Percentiles rank a stretch among this genome's conserved stretches.
Evolutionary conservation across 306 rosid species (phyloP).

Genomic region (Canavalia ensiformis): DNA sequence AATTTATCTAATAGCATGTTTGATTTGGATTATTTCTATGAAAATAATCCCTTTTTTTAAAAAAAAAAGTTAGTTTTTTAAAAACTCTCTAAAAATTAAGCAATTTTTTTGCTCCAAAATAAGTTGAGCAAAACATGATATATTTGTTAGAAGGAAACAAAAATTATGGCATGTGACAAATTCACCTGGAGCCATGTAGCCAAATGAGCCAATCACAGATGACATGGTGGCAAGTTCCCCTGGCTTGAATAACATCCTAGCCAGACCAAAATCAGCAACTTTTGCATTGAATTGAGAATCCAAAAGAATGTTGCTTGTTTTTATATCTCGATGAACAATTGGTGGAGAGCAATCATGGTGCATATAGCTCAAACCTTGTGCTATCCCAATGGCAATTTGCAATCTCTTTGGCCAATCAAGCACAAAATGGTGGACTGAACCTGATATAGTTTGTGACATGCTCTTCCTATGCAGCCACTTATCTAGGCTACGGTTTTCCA

Average conservation of each 20-base stretch:
- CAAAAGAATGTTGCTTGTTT: conserved; percentile 80
- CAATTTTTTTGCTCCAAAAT: too few relatives aligned
- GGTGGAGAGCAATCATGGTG: conserved; percentile 79
- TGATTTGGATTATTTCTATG: too few relatives aligned
- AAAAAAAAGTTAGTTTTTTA: too few relatives aligned
- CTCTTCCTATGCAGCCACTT: conserved; percentile 64
- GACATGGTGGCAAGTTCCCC: conserved; percentile 83
- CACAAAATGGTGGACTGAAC: conserved; percentile 36
- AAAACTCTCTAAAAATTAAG: too few relatives aligned
- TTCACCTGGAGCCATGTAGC: conserved; percentile 96
- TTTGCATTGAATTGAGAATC: conserved; percentile 79
- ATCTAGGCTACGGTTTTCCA: conserved; percentile 75
- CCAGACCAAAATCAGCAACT: conserved; percentile 89
- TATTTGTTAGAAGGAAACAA: neutral
- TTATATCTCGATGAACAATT: conserved; percentile 79
- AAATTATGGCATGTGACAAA: neutral
- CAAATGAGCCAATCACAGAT: conserved; percentile 81
- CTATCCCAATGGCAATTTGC: conserved; percentile 74
- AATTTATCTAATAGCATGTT: neutral
- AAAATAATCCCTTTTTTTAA: too few relatives aligned
- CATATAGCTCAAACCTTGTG: conserved; percentile 87
- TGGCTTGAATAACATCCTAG: conserved; percentile 69
- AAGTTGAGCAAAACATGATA: too few relatives aligned
- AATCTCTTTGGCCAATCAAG: conserved; percentile 77
- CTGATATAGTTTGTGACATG: conserved; percentile 36